Base-by-base conservation (phyloP, 345 rosid species). In the Xanthoceras sorbifolium region DNA sequence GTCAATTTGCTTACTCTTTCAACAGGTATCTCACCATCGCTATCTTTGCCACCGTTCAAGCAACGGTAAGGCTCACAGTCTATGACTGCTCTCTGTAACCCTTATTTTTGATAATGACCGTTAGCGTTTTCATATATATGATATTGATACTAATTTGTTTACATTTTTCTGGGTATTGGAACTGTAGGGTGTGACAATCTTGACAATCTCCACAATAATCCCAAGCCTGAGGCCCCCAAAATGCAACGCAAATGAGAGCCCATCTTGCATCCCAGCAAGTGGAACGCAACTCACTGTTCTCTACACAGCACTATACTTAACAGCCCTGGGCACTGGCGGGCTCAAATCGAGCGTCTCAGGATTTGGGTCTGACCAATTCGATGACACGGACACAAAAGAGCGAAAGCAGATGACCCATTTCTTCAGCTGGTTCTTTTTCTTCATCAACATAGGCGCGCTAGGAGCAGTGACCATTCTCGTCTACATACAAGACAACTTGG, bases 281-380 rank as follows among this genome's bases (percentile, higher is more conserved):
- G 85, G 84, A 50, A 79, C 63, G 11, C 98, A 96, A 79, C 89
- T 96, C n/a, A 76, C 20, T 15, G 87, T 89, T 38, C 90, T 96
- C 55, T 91, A 96, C 76, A 28, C 85, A 59, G 97, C 97, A 18
- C 86, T 96, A 40, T 96, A 96, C 85, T 77, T 93, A 6, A 85
- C 92, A 0, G 99, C 99, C 29, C 89, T 93, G 0, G 99, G 99
- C 55, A 96, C 98, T 1, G 99, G 99, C 2, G 98, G 99, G 1
- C 86, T 96, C 60, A 96, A 96, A 81, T 93, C 99, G 23, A 96
- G 99, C 69, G 97, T 96, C 2, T 96, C 99, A 0, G 99, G 99
- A 3, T 96, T 96, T 44, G 98, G 97, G 0, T 96, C 99, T 0
- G 99, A 96, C 80, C 99, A 96, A 36, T 96, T 96, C 79, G 93